Evolutionary conservation across 768 basidiomycete genomes (phyloP), one percentile per base, ranked within the genome.

Genomic region (Panaeolus papilionaceus): DNA sequence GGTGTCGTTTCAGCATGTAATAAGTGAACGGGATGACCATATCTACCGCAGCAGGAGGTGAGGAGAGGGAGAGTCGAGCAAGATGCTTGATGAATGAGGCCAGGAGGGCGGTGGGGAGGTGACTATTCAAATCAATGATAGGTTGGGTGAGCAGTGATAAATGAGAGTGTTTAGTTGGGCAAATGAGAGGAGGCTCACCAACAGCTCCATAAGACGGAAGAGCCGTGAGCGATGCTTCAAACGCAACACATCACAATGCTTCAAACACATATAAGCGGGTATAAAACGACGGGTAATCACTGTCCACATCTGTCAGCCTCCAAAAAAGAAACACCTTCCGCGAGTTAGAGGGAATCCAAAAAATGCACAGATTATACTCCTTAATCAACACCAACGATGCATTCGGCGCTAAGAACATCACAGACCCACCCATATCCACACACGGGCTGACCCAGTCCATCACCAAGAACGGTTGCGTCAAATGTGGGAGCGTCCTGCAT

Each of bases 271-370:
- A 99, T 2, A 99, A 86, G 4, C 92, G 90, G 6, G 90, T 92
- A 80, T 98, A 99, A 80, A 99, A 98, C 10, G 90, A 91, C 2
- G 98, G 96, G 74, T 97, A 99, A 73, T 99, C 98, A 10, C 97
- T 98, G 73, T 2, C 66, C 49, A 54, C 64, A 64, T 64, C 54
- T 20, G 62, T 26, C 7, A 61, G 18, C 44, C 14, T 1, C 33
- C 33, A 23, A 23, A 23, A 23, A 23, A 23, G 23, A 23, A 33
- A 33, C 33, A 33, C 5, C 33, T 33, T 33, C 33, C 5, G 3
- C 33, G 33, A 33, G 33, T 33, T 3, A 33, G 16, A 3, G 20
- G 20, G 58, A 63, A 42, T 54, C 64, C 61, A 67, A 28, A 62
- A 11, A 33, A 62, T 69, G 28, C 33, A 94, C 96, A 99, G 83